Evolutionary conservation across 306 rosid species (phyloP), one percentile per base, ranked within the genome.

Genomic region (Cucumis cinereus): DNA sequence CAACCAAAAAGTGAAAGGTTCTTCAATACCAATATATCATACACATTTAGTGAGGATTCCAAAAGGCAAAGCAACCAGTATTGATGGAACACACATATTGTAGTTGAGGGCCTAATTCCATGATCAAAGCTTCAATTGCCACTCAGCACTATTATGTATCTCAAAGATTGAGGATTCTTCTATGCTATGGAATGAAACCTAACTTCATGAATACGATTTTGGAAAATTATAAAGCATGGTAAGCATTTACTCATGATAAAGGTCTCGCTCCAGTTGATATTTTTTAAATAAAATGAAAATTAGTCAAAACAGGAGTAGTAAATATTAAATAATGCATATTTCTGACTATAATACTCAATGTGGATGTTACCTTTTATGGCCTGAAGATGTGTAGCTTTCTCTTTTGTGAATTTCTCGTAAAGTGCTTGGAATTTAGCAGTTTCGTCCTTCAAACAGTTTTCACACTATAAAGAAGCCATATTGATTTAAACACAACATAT

Each of bases 361-460:
- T 55, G 63, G 13, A 56, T 54, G 83, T 22, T 82, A 89, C 97
- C 99, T 86, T 89, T 86, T 80, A 94, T 71, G 71, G 91, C 87
- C 77, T 90, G 93, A 64, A 94, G 87, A 81, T 93, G 92, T 64
- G 82, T 53, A 4, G 86, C 82, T 64, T 88, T 92, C 74, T 94
- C 97, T 86, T 87, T 92, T 84, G 81, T 85, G 77, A 94, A 94
- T 40, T 87, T 88, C 84, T 90, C 95, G 58, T 92, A 54, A 60
- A 92, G 86, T 78, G 86, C 87, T 87, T 87, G 97, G 85, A 94
- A 94, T 83, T 89, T 89, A 1, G 84, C 66, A 56, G 87, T 77
- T 80, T 94, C 96, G 26, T 81, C 88, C 89, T 90, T 92, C 88
- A 94, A 84, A 77, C 89, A 83, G 64, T 84, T 90, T 79, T 94